Base-by-base conservation (phyloP, 352 stramenopile species). In the Thraustotheca clavata region DNA sequence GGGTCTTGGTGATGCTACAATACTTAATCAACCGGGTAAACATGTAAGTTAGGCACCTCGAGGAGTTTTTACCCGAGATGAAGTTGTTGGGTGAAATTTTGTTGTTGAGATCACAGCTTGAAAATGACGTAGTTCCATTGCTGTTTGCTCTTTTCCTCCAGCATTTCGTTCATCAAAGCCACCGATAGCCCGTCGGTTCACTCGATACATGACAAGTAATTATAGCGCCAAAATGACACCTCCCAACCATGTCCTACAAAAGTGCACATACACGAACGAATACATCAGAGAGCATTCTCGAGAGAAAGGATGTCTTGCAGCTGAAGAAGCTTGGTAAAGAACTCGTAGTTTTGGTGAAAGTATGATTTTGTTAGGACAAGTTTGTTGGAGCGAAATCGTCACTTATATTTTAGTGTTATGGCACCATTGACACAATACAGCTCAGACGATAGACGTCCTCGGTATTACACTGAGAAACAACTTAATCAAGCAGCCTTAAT, bases 141-240 rank as follows among this genome's bases (percentile, higher is more conserved):
- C 74, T 16, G 81, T 88, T 71, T 91, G 80, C 49, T 75, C 87
- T n/a, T 79, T 73, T 9, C 83, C 80, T 2, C 83, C 80, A 22
- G 76, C 75, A 49, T 90, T 91, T 26, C 83, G 79, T 68, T 91
- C 83, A 49, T 91, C 83, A 35, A 91, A 91, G 27, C 33, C 2
- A 22, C 50, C 22, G 34, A 65, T 12, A 22, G 20, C 29, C 35
- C 40, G 12, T 11, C 26, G 22, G 16, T 40, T 40, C 43, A 52
- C 43, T 14, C 43, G 43, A 31, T 52, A 24, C 43, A 52, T 52
- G 38, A 43, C 38, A 20, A n/a, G n/a, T n/a, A 47, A 47, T 24
- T 27, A 47, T n/a, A 47, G 39, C 2, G 2, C 4, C 2, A 27
- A 2, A 2, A 47, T 47, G n/a, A 24, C 24, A 24, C 57, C 57